A percentile compares a stretch with the other conserved stretches of the same genome.
phyloP scores from a whole-genome alignment of 768 basidiomycete genomes.

The Cytidiella melzeri region DNA sequence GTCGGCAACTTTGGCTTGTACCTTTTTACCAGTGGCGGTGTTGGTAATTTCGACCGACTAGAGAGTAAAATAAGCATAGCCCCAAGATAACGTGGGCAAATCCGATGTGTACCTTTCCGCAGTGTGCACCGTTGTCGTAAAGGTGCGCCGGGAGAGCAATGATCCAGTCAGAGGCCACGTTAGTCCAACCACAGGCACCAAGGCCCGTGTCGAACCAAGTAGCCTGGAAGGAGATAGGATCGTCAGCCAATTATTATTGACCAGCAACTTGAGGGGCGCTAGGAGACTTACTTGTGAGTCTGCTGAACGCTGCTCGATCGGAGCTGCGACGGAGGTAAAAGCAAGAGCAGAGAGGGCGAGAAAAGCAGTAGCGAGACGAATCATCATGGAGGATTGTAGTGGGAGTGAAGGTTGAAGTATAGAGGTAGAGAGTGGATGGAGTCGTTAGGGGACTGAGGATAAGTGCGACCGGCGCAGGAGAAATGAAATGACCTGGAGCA shows the following conservation, averaged over 20 bases:
- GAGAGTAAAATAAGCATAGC: slow-evolving; percentile 3
- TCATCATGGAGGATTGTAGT: slow-evolving; percentile 28
- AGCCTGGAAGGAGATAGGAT: slow-evolving; percentile 37
- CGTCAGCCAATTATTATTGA: not conserved
- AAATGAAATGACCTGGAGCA: too few relatives aligned
- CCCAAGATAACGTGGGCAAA: too few relatives aligned
- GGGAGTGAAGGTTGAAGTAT: slow-evolving; percentile 12
- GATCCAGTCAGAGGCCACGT: slow-evolving; percentile 45
- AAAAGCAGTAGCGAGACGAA: slow-evolving; percentile 32
- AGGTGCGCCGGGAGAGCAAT: slow-evolving; percentile 54
- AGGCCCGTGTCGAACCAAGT: slow-evolving; percentile 58
- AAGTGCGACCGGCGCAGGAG: too few relatives aligned
- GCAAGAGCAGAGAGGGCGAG: slow-evolving; percentile 37
- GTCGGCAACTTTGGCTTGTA: slow-evolving; percentile 37
- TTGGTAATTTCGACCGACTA: slow-evolving; percentile 60
- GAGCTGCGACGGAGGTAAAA: slow-evolving; percentile 38
- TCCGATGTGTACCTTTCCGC: slow-evolving; percentile 47
- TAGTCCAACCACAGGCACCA: slow-evolving; percentile 58
- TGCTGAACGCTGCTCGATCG: slow-evolving; percentile 43
- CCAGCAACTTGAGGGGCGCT: not conserved
- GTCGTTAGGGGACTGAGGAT: slow-evolving; percentile 18
- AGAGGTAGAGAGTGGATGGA: slow-evolving; percentile 11
- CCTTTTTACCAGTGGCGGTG: slow-evolving; percentile 16
- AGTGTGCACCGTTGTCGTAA: slow-evolving; percentile 51
- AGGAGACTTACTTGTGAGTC: slow-evolving; percentile 43